A percentile compares a stretch with the other conserved stretches of the same genome.
phyloP scores from a whole-genome alignment of 441 rosid genomes.

The Biscutella auriculata region DNA sequence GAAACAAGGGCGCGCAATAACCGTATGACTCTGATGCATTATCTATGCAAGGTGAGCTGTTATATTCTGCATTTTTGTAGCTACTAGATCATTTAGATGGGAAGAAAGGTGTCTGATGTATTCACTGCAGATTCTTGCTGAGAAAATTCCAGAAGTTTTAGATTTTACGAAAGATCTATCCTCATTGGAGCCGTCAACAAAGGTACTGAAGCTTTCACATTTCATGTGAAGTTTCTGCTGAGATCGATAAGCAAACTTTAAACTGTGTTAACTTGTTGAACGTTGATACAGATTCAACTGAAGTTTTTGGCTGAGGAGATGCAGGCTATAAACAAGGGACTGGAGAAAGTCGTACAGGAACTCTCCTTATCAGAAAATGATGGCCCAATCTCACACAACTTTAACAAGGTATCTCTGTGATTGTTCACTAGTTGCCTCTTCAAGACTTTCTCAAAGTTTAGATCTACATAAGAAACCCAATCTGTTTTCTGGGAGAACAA shows the following conservation, averaged over 20 bases:
- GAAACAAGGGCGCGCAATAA: slow-evolving; percentile 81
- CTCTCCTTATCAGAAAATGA: slow-evolving; percentile 73
- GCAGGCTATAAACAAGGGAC: slow-evolving; percentile 91
- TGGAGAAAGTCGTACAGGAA: slow-evolving; percentile 85
- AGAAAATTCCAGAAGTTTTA: slow-evolving; percentile 73
- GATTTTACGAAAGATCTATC: slow-evolving; percentile 66
- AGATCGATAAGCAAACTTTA: neutral
- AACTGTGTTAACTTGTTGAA: slow-evolving; percentile 6
- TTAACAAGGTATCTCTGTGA: slow-evolving; percentile 45
- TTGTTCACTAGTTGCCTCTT: neutral
- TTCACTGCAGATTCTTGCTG: slow-evolving; percentile 64
- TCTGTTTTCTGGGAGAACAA: neutral
- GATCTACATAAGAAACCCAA: neutral
- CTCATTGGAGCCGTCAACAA: slow-evolving; percentile 68
- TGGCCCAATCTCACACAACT: slow-evolving; percentile 62
- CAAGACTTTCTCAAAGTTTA: neutral
- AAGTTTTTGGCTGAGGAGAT: slow-evolving; percentile 91
- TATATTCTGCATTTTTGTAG: too few relatives aligned
- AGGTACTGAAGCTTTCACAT: slow-evolving; percentile 33
- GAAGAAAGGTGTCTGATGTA: slow-evolving; percentile 8
- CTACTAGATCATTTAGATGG: neutral
- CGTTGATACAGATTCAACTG: slow-evolving; percentile 63
- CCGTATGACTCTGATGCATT: slow-evolving; percentile 97
- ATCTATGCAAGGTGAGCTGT: slow-evolving; percentile 79
- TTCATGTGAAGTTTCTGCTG: neutral